A percentile compares a stretch with the other conserved stretches of the same genome.
phyloP scores from a whole-genome alignment of 2,329 filamentous ascomycete genomes.

The Calycina herbarum region DNA sequence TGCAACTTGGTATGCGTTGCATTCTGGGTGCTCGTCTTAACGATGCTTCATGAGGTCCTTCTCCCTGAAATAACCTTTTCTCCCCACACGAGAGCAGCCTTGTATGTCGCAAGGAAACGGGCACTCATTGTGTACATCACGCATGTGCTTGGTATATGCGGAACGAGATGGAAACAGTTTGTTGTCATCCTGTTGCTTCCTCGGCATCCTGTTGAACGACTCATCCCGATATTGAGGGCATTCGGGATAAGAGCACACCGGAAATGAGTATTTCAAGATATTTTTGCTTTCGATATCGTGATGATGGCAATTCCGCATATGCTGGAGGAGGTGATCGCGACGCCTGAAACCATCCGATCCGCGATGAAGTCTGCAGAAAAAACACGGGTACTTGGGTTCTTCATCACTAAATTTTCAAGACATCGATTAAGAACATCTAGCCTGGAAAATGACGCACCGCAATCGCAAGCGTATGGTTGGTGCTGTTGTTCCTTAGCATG shows the following conservation, averaged over 20 bases:
- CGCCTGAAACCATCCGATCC: constrained; percentile 40
- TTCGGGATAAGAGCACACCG: constrained; percentile 16
- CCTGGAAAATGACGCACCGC: constrained; percentile 34
- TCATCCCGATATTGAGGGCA: constrained; percentile 19
- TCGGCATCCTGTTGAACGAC: constrained; percentile 17
- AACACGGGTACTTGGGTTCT: constrained; percentile 34
- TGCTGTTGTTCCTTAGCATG: constrained; percentile 22
- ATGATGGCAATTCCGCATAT: constrained; percentile 41
- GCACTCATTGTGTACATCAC: constrained; percentile 39
- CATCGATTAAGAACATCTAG: constrained; percentile 35
- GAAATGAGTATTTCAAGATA: constrained; percentile 12
- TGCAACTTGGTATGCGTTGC: constrained; percentile 5
- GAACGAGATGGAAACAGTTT: constrained; percentile 26
- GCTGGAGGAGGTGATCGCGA: constrained; percentile 42
- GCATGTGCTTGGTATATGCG: constrained; percentile 41
- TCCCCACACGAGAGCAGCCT: constrained; percentile 32
- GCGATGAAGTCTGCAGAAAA: constrained; percentile 38
- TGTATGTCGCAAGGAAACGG: constrained; percentile 37
- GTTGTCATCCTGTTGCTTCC: neutral
- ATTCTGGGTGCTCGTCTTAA: constrained; percentile 13
- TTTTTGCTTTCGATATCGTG: constrained; percentile 24
- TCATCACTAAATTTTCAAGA: constrained; percentile 23
- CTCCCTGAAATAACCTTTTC: constrained; percentile 26
- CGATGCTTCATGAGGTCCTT: constrained; percentile 27
- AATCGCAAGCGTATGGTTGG: constrained; percentile 26